Evolutionary conservation across 169 alveolate genomes (phyloP), one percentile per base, ranked within the genome.

Genomic region (Pseudocohnilembus persalinus): DNA sequence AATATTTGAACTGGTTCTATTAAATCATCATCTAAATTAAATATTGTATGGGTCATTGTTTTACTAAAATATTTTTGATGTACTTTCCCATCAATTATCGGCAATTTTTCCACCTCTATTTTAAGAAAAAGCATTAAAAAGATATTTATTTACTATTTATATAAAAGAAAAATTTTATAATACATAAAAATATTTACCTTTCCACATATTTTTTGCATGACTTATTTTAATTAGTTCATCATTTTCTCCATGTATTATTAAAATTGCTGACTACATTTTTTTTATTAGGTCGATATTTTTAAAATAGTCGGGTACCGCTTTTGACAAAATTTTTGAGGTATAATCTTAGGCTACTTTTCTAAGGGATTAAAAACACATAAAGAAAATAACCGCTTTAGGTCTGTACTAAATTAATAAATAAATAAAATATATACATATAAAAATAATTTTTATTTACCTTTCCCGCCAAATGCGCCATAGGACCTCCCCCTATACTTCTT

Each of bases 401-500:
- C 29, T 26, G 27, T 30, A 75, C 68, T 49, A 49, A 49, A 49
- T 49, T 11, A 49, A 49, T 11, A 11, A 20, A 11, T 11, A 11
- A 11, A 11, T 4, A 11, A 49, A 11, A 11, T 49, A 20, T 20
- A 49, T 49, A 11, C 4, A 49, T 11, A 4, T 49, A 49, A 4
- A 49, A 49, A 11, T 49, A 49, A 49, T 11, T 49, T 11, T 11
- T 11, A 11, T 49, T 49, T 49, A 49, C 68, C 29, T 27, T 75
- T 30, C 63, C 28, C 28, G 81, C 81, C 4, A 75, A 31, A n/a
- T 26, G 29, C 15, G 49, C 15, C 11, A 49, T 49, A 29, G 81
- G 81, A 1, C 81, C 81, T 4, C 81, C 31, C 11, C 81, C 81
- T 31, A 75, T 75, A 75, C 49, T n/a, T 75, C 81, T 75, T 29